Evolutionary conservation across 352 stramenopile genomes (phyloP).

Genomic region (Globisporangium alternatum): DNA sequence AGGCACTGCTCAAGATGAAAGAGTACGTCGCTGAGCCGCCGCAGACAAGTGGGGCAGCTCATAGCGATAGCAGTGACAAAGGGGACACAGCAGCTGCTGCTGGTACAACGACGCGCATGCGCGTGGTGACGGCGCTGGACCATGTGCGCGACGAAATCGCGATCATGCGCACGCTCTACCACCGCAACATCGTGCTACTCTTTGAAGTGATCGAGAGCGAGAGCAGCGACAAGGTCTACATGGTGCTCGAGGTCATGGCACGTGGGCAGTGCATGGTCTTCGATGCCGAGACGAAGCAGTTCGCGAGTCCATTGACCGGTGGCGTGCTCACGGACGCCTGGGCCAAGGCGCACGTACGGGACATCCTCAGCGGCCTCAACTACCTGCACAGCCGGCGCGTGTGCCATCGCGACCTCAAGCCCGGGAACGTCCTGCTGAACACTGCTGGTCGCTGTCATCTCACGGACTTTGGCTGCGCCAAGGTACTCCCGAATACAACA

Average conservation of each 20-base stretch:
- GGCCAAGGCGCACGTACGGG: constrained; percentile 57
- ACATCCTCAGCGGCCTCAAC: constrained; percentile 74
- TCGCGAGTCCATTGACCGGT: constrained; percentile 61
- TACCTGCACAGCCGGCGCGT: constrained; percentile 78
- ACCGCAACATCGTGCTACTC: constrained; percentile 89
- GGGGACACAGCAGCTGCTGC: constrained; percentile 9
- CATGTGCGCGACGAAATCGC: constrained; percentile 80
- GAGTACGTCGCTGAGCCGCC: constrained; percentile 51
- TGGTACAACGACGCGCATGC: constrained; percentile 38
- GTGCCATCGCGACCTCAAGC: constrained; percentile 90
- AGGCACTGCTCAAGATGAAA: constrained; percentile 70
- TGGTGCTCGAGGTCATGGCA: constrained; percentile 88
- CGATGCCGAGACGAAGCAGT: constrained; percentile 57
- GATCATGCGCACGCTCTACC: constrained; percentile 87
- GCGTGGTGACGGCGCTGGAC: constrained; percentile 76
- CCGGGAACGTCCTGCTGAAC: constrained; percentile 88
- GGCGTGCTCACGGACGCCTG: constrained; percentile 56
- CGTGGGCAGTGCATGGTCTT: constrained; percentile 83
- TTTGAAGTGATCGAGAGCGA: constrained; percentile 90
- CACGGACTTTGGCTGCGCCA: constrained; percentile 87
- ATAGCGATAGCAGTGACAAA: neutral
- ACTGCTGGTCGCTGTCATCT: constrained; percentile 75
- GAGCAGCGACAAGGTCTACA: constrained; percentile 73
- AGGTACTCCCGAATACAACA: constrained; percentile 19
- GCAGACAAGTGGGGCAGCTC: neutral